These are phyloP conservation scores for Sclerotinia nivalis DNA, from an alignment of 2,329 filamentous ascomycete genomes.

Conservation along the genomic window DNA sequence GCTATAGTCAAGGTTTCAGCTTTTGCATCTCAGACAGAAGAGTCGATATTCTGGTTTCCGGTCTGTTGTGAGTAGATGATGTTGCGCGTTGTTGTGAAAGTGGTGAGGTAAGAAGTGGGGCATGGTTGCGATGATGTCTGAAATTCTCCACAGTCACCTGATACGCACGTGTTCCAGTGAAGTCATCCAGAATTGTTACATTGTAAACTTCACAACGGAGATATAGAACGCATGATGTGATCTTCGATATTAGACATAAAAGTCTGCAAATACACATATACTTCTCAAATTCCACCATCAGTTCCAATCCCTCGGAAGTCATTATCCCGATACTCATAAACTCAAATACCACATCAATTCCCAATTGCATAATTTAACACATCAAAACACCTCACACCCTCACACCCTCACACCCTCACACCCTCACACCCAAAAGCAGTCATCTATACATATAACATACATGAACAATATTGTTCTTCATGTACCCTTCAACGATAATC, in stretches of 20 bases:
- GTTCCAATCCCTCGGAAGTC: neutral
- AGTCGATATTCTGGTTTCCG: too few relatives aligned
- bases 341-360: neutral
- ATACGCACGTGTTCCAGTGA: neutral
- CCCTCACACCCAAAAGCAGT: neutral
- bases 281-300: neutral
- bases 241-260: neutral
- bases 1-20: too few relatives aligned
- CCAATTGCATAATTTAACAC: neutral
- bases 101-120: neutral
- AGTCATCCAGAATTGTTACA: too few relatives aligned
- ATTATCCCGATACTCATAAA: constrained; percentile 2
- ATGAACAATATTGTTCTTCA: neutral
- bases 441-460: neutral
- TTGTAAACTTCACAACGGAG: neutral
- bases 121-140: neutral
- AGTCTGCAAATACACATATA: neutral
- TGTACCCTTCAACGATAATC: neutral
- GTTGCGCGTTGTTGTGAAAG: neutral
- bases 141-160: neutral
- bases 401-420: too few relatives aligned
- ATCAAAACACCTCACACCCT: neutral
- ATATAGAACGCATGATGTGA: neutral
- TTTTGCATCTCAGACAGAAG: too few relatives aligned
- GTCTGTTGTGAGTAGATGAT: neutral